Evolutionary conservation across 2,329 filamentous ascomycete genomes (phyloP), one percentile per base, ranked within the genome.

Genomic region (Cladosporium cucumerinum): DNA sequence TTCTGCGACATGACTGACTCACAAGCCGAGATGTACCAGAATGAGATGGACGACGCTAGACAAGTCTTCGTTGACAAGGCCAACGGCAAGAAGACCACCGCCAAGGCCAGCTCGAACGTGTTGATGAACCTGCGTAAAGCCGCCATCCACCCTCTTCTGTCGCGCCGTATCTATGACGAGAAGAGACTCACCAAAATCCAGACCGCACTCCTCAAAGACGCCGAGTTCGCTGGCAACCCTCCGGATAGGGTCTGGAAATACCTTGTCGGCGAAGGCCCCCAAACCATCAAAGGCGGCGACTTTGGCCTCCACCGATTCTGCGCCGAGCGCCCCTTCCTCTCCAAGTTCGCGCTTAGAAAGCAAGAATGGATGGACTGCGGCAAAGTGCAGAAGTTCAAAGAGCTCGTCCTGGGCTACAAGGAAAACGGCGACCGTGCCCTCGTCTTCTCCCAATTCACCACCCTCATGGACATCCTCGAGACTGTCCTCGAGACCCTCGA

Each of bases 121-220:
- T 89, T 97, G 82, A 95, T 97, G 85, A 92, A 93, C 76, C 85
- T 98, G 21, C 90, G 94, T 52, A 94, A 97, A 76, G 92, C 94
- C 2, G 91, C 95, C 0, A 92, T 97, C 51, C 95, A 99, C 73
- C 92, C 93, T 0, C 84, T 97, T 61, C 85, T 99, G 11, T 95
- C 96, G 78, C 86, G 94, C 4, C 87, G 89, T 2, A 85, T 91
- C 67, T 99, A 95, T 75, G 86, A 86, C 12, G 89, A 97, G 72
- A 81, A 85, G 34, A 89, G 84, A 65, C 86, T 97, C 6, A 83
- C 86, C 65, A 87, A 92, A 72, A 96, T 98, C 85, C 72, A 74
- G 12, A 63, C 66, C 4, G 70, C 69, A 4, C 67, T 77, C 8
- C 62, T 68, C 26, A 71, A 74, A 59, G 68, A 72, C 34, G 71